Base-by-base conservation (phyloP, 2,329 filamentous ascomycete genomes). In the Macroventuria anomochaeta region DNA sequence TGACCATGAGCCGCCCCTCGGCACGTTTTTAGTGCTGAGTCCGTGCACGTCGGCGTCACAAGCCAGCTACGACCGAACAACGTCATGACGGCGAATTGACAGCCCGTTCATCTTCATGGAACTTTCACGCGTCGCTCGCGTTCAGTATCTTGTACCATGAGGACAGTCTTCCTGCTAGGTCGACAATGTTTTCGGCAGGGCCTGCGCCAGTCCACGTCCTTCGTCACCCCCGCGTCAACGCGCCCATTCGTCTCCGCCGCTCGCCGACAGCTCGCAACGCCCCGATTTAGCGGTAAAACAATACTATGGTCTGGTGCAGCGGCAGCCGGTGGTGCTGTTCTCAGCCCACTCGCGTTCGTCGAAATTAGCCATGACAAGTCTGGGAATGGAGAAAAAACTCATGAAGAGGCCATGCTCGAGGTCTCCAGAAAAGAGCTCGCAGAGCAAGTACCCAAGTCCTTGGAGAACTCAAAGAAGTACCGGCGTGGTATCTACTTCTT, bases 391-490 rank as follows among this genome's bases (percentile, higher is more conserved):
- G 75, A 79, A 21, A 81, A 88, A 68, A 96, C 93, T 2, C 85
- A 85, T 21, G 93, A 97, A 76, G 84, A 84, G 75, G 88, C 91
- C 61, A 97, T 97, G 93, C 83, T 97, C 12, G 85, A 92, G 71
- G 85, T 83, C 2, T 97, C 93, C 31, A 81, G 90, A 34, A 79
- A 86, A 49, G 93, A 97, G 77, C 85, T 96, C 29, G 81, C 81
- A 51, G 90, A 90, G 65, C 82, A 82, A 29, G 83, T 93, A 1
- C 80, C 84, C 1, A 81, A 87, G 5, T 80, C 87, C 53, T 81
- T 88, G 25, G 79, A 78, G 32, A 85, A 87, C 0, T 71, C 91
- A 12, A 78, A 76, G 12, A 83, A 84, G 41, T 65, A 87, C 6
- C 76, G 82, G 40, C 84, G 87, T 59, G 80, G 80, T 11, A 67